Conservation (phyloP, 805 yeast genomes). For the Isabelozyma gotoi region DNA sequence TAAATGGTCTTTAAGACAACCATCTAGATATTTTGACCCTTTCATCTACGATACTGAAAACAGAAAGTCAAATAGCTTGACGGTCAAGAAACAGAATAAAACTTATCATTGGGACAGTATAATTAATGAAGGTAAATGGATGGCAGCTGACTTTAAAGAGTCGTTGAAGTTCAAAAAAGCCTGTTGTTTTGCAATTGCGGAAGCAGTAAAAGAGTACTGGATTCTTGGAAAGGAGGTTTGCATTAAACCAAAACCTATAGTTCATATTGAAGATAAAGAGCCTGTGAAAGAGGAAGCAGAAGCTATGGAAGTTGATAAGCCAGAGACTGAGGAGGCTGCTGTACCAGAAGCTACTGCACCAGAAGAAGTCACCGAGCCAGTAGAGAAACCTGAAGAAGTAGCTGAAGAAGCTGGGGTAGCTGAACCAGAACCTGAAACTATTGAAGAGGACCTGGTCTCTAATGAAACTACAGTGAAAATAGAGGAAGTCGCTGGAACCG, state of each 20-base stretch:
- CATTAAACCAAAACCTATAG: slow-evolving; percentile 51
- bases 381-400: background rate
- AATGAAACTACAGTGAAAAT: too few species aligned
- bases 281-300: slow-evolving; percentile 1
- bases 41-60: slow-evolving; percentile 22
- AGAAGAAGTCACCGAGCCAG: background rate
- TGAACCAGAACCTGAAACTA: background rate
- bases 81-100: slow-evolving; percentile 18
- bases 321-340: slow-evolving; percentile 5
- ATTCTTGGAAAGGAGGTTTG: slow-evolving; percentile 65
- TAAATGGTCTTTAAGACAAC: slow-evolving; percentile 91
- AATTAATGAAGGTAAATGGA: slow-evolving; percentile 79
- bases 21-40: slow-evolving; percentile 70
- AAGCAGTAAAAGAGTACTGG: slow-evolving; percentile 79
- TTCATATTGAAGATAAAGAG: slow-evolving; percentile 11
- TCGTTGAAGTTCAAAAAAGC: slow-evolving; percentile 67
- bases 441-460: too few species aligned
- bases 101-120: slow-evolving; percentile 71
- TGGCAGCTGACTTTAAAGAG: slow-evolving; percentile 76
- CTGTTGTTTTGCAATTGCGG: slow-evolving; percentile 67
- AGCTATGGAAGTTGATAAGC: slow-evolving; percentile 2
- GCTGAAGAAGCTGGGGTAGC: background rate
- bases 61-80: slow-evolving; percentile 5
- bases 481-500: background rate
- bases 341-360: background rate